Evolutionary conservation across 1,284 basidiomycete genomes (phyloP), one percentile per base, ranked within the genome.

Genomic region (Amylostereum areolatum): DNA sequence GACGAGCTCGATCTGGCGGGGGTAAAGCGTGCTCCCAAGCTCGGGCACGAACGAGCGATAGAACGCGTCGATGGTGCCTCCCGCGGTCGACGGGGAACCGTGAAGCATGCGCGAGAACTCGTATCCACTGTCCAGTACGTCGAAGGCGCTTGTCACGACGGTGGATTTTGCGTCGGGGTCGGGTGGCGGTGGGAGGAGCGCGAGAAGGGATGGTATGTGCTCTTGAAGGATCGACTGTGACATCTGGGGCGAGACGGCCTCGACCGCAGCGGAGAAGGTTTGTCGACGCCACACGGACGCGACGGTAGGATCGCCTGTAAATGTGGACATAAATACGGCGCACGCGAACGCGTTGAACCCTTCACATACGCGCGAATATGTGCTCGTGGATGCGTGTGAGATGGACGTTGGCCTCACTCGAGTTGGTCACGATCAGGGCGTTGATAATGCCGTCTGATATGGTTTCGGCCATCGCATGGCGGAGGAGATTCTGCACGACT

Each of bases 201-300:
- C 62, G 54, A 77, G 72, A 45, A 90, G 72, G 33, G 74, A 67
- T 2, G 84, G 80, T 44, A 89, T 75, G 55, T 85, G 76, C 52
- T 90, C 87, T 25, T 70, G 64, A 36, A 91, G 69, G 59, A 91
- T 81, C 60, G 70, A 74, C 36, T 71, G 60, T 1, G 78, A 73
- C 75, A 88, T 83, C 37, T 83, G 79, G 2, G 80, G 75, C 1
- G 85, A 81, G 62, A 82, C 85, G 0, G 74, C 63, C 45, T 89
- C 86, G 46, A 91, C 83, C 3, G 89, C 86, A 0, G 89, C 88
- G 5, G 83, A 82, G 66, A 90, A 88, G 3, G 89, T 91, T 62
- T 92, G 89, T 4, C 89, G 77, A 9, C 89, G 77, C 89, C 89
- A 92, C 9, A 91, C 88, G 43, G 80, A 77, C 1, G 89, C 89